Conservation (phyloP, 305 asterid species). For the Vinca major region DNA sequence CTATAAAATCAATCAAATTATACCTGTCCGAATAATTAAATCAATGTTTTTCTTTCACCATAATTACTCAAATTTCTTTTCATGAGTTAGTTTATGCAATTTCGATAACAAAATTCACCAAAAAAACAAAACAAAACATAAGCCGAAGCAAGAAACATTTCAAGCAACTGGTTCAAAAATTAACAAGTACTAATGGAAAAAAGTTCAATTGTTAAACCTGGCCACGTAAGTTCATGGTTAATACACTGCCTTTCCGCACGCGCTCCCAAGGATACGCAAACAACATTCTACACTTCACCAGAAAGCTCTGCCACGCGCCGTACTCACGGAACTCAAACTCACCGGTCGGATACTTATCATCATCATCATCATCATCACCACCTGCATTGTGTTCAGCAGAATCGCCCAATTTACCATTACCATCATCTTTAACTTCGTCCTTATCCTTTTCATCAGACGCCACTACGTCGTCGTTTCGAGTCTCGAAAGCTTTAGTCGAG, state of each 20-base stretch:
- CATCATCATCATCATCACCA: neutral
- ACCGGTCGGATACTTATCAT: conserved; percentile 62
- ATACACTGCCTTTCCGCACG: conserved; percentile 79
- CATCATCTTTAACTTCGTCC: conserved; percentile 12
- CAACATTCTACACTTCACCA: conserved; percentile 66
- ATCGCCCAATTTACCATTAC: conserved; percentile 20
- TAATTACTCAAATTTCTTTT: neutral
- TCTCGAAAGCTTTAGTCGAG: conserved; percentile 23
- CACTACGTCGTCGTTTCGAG: conserved; percentile 16
- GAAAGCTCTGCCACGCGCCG: conserved; percentile 49
- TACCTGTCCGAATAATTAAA: neutral
- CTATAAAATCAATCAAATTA: neutral
- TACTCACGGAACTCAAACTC: conserved; percentile 59
- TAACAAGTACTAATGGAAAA: neutral
- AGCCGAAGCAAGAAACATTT: neutral
- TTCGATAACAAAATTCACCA: neutral
- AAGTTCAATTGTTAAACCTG: conserved; percentile 35
- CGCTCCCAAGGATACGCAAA: conserved; percentile 90
- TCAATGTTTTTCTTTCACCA: neutral
- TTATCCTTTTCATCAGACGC: conserved; percentile 19
- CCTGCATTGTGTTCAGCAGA: neutral
- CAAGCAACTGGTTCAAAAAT: neutral
- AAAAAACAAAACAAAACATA: neutral
- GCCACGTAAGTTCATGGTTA: conserved; percentile 78
- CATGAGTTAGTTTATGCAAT: neutral